Conservation (phyloP, 352 stramenopile genomes). For the Plasmopara halstedii region DNA sequence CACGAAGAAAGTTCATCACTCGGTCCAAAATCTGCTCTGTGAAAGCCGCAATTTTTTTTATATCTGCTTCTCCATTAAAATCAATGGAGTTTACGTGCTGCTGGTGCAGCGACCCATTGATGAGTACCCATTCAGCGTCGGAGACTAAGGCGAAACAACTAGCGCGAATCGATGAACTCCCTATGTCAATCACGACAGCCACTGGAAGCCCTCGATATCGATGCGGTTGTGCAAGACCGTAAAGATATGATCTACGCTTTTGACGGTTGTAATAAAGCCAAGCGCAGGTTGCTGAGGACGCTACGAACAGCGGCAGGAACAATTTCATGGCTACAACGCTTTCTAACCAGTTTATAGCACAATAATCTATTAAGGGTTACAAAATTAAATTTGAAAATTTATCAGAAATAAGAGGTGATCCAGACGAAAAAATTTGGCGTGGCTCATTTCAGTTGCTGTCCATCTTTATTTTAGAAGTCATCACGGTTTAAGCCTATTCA, state of each 20-base stretch:
- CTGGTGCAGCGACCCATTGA: constrained; percentile 64
- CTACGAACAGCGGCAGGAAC: constrained; percentile 18
- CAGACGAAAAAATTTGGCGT: too few relatives aligned
- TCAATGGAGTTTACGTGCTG: constrained; percentile 39
- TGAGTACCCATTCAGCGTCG: constrained; percentile 43
- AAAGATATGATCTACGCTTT: constrained; percentile 20
- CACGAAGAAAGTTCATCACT: constrained; percentile 44
- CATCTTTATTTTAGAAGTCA: too few relatives aligned
- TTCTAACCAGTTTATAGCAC: too few relatives aligned
- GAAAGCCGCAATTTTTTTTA: constrained; percentile 26
- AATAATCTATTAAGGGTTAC: too few relatives aligned
- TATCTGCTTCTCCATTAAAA: constrained; percentile 49
- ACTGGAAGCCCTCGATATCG: constrained; percentile 39
- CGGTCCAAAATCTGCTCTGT: constrained; percentile 49
- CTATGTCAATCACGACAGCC: constrained; percentile 85
- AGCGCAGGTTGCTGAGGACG: constrained; percentile 15
- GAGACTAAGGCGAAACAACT: constrained; percentile 73
- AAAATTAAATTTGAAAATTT: too few relatives aligned
- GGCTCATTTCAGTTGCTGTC: too few relatives aligned
- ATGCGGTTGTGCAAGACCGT: constrained; percentile 26
- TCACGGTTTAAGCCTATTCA: too few relatives aligned
- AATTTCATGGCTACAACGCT: constrained; percentile 27
- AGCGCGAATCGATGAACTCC: constrained; percentile 89
- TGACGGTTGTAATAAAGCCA: constrained; percentile 18
- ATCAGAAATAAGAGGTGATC: too few relatives aligned